These are phyloP conservation scores for Taphrina confusa DNA, from an alignment of 1,139 yeast species.

Conservation along the genomic window DNA sequence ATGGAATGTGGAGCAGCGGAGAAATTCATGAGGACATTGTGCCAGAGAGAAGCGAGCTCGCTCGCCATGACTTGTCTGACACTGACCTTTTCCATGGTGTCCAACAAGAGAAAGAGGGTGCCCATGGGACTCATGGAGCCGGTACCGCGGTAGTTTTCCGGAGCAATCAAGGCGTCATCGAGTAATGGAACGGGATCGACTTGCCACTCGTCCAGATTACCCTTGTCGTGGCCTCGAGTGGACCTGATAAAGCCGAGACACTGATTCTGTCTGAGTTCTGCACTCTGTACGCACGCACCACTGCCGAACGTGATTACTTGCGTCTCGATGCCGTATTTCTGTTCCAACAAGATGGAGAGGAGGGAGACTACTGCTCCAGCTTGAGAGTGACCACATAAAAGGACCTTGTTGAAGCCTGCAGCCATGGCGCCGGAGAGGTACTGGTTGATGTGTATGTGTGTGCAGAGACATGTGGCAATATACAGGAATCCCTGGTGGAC, in stretches of 20 bases:
- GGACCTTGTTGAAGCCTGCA: slow-evolving; percentile 6
- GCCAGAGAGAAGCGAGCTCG: not conserved
- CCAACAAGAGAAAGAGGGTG: not conserved
- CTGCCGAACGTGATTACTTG: slow-evolving; percentile 23
- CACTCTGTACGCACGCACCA: slow-evolving; percentile 17
- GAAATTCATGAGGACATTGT: slow-evolving; percentile 9
- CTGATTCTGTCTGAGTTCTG: not conserved
- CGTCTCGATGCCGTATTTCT: not conserved
- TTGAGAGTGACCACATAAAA: slow-evolving; percentile 28
- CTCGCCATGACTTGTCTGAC: not conserved
- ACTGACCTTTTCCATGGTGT: not conserved
- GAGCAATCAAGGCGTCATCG: slow-evolving; percentile 11
- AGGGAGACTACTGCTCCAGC: slow-evolving; percentile 31
- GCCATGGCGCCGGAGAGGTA: slow-evolving; percentile 6
- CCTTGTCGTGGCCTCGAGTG: not conserved
- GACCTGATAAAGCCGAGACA: slow-evolving; percentile 13
- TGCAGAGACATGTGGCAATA: slow-evolving; percentile 18
- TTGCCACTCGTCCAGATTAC: not conserved
- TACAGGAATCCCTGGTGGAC: slow-evolving; percentile 26
- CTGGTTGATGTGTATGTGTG: slow-evolving; percentile 4
- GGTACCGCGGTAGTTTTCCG: no score
- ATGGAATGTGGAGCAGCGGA: slow-evolving; percentile 24
- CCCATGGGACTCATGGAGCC: slow-evolving; percentile 14
- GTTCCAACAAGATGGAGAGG: slow-evolving; percentile 6
- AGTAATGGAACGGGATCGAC: slow-evolving; percentile 29